Percentiles rank a stretch among this genome's conserved stretches.
Evolutionary conservation across 371 early-diverging fungal species (phyloP).

Genomic region (Circinella umbellata): DNA sequence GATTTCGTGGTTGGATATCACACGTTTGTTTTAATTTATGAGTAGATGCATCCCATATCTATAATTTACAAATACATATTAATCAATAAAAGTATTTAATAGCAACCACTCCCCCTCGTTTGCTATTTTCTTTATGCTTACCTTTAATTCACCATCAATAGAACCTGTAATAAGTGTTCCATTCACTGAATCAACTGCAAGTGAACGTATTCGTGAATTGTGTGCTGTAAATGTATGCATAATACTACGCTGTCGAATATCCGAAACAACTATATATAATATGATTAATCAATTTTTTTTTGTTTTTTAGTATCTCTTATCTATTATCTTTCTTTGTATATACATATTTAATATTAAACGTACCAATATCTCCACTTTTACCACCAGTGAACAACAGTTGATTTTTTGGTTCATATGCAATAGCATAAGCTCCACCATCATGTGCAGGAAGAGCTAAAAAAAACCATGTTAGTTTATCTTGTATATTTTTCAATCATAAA

Average conservation of each 20-base stretch:
- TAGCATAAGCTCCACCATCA: slow-evolving; percentile 69
- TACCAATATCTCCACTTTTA: slow-evolving; percentile 79
- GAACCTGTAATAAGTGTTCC: slow-evolving; percentile 68
- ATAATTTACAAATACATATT: too few species aligned
- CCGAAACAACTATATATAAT: slow-evolving; percentile 64
- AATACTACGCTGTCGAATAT: slow-evolving; percentile 71
- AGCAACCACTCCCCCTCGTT: neutral
- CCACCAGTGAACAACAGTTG: slow-evolving; percentile 76
- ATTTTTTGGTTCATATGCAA: slow-evolving; percentile 65
- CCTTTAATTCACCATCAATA: slow-evolving; percentile 65
- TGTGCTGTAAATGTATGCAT: slow-evolving; percentile 78
- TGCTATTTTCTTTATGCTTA: slow-evolving; percentile 9
- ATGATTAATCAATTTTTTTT: too few species aligned
- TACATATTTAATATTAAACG: neutral
- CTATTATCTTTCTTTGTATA: too few species aligned
- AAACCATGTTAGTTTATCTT: neutral
- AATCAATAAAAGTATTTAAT: slow-evolving; percentile 3
- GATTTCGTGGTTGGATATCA: slow-evolving; percentile 62
- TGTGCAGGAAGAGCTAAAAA: slow-evolving; percentile 48
- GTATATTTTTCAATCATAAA: neutral
- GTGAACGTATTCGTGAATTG: slow-evolving; percentile 67
- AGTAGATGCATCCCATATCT: slow-evolving; percentile 73
- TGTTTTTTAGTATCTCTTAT: too few species aligned
- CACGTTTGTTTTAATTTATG: slow-evolving; percentile 57
- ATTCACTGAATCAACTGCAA: slow-evolving; percentile 65